Base-by-base conservation (phyloP, 2,329 filamentous ascomycete species). In the Claviceps sp. region DNA sequence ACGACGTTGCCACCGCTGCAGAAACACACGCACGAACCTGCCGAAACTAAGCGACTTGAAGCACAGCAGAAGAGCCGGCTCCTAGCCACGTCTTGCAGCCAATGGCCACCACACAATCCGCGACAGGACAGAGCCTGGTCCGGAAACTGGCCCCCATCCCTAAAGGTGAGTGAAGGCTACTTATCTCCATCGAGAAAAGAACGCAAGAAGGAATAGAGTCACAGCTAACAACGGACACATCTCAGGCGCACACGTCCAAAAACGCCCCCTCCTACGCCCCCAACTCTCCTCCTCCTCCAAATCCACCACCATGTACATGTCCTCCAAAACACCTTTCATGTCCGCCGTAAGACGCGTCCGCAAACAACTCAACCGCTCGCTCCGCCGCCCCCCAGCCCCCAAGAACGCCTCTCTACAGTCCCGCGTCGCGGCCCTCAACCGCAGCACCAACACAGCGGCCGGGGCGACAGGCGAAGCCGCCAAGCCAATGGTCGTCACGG, bases 321-420 rank as follows among this genome's bases (percentile, higher is more conserved):
- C 79, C 40, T 68, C 77, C 42, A 72, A 72, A 40, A 81, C 84
- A 0, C 81, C 82, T 6, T 86, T 87, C 70, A 78, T 87, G 66
- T 78, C 83, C 11, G 73, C 79, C 4, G 74, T 87, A 13, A 81
- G 80, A 59, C 81, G 84, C 49, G 76, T 82, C 14, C 77, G 80
- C 55, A 80, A 80, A 54, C 74, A 81, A 1, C 78, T 89, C 4
- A 70, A 77, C 45, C 71, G 75, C 40, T 73, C 76, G 4, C 70
- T 74, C 13, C 68, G 62, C 47, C 58, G 66, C 22, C 64, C 67
- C 16, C 64, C 76, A 2, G 76, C 77, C 50, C 73, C 77, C 24
- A 72, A 71, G 57, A 68, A 71, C 45, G 59, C 71, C 41, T 69
- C 71, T 5, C 65, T 80, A 3, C 65, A 71, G 43, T 67, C 73